phyloP scores from a whole-genome alignment of 345 rosid species.

The Dimocarpus longan region DNA sequence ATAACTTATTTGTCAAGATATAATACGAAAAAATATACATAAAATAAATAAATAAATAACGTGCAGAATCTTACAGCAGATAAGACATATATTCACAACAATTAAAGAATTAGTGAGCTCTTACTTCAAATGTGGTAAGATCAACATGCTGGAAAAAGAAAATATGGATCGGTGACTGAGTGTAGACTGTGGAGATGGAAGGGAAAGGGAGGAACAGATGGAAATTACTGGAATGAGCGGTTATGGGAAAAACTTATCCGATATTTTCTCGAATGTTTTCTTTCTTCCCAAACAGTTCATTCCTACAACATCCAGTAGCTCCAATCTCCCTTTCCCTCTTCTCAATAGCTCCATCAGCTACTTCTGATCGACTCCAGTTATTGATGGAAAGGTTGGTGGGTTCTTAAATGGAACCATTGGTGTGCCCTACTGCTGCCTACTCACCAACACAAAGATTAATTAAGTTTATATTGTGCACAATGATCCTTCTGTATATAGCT shows the following conservation, averaged over 20 bases:
- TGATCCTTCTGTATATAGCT: background rate
- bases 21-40: too few species aligned
- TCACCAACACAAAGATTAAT: background rate
- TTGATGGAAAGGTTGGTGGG: background rate
- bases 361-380: background rate
- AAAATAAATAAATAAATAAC: too few species aligned
- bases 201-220: slow-evolving; percentile 38
- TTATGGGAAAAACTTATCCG: slow-evolving; percentile 25
- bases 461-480: background rate
- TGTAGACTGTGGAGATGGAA: slow-evolving; percentile 9
- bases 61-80: too few species aligned
- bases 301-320: slow-evolving; percentile 40
- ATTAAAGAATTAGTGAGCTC: background rate
- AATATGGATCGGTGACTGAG: background rate
- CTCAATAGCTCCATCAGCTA: background rate
- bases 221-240: slow-evolving; percentile 44
- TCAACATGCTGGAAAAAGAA: too few species aligned
- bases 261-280: background rate
- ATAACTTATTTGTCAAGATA: too few species aligned
- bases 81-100: too few species aligned
- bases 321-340: slow-evolving; percentile 31
- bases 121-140: too few species aligned
- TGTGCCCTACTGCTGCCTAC: background rate
- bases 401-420: background rate
- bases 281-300: slow-evolving; percentile 38